phyloP scores from a whole-genome alignment of 495 filamentous ascomycete species.

The Aspergillus biplanus region DNA sequence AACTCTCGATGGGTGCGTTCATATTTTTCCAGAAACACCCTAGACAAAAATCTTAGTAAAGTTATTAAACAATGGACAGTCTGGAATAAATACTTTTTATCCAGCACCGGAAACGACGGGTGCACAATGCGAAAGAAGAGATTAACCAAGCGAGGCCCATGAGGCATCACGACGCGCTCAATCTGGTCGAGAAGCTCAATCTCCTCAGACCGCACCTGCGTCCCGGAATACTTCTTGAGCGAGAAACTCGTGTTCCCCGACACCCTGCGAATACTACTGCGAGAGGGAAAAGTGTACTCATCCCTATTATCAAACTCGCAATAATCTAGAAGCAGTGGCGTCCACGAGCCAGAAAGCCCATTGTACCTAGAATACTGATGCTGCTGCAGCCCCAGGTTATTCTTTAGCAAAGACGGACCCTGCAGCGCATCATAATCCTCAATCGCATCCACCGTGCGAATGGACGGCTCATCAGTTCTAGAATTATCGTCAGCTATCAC shows the following conservation, averaged over 20 bases:
- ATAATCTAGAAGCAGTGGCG: slow-evolving; percentile 4
- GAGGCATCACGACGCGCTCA: slow-evolving; percentile 3
- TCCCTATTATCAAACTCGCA: slow-evolving; percentile 11
- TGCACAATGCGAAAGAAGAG: slow-evolving; percentile 12
- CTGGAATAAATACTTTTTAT: slow-evolving; percentile 1
- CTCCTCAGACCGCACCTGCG: slow-evolving; percentile 8
- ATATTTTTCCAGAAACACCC: slow-evolving; percentile 14
- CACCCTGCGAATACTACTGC: slow-evolving; percentile 10
- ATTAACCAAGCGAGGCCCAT: slow-evolving; percentile 10
- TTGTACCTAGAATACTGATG: slow-evolving; percentile 12
- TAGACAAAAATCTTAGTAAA: neutral
- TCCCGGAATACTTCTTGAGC: slow-evolving; percentile 12
- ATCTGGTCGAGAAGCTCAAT: slow-evolving; percentile 13
- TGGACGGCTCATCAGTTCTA: slow-evolving; percentile 3
- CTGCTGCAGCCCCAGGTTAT: slow-evolving; percentile 8
- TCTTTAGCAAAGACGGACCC: slow-evolving; percentile 8
- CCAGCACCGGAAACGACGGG: slow-evolving; percentile 11
- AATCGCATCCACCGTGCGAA: slow-evolving; percentile 8
- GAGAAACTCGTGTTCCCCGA: slow-evolving; percentile 12
- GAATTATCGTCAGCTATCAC: neutral
- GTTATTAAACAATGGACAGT: neutral
- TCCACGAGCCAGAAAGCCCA: slow-evolving; percentile 10
- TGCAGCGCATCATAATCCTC: slow-evolving; percentile 10
- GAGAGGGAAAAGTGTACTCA: slow-evolving; percentile 11
- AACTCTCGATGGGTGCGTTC: slow-evolving; percentile 15